Conservation (phyloP, 306 rosid genomes). For the Psophocarpus tetragonolobus region DNA sequence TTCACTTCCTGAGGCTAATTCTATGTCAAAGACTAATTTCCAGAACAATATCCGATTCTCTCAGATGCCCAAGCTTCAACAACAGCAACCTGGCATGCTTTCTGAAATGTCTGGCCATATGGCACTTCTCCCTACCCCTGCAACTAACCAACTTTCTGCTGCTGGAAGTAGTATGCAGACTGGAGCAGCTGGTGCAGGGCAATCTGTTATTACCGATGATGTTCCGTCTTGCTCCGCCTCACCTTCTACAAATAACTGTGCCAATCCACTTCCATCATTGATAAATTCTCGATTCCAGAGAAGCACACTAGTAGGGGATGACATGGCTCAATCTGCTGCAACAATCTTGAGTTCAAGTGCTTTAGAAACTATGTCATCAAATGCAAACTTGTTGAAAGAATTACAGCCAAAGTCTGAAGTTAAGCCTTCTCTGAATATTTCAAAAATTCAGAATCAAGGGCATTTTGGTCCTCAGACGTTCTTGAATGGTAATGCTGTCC, state of each 20-base stretch:
- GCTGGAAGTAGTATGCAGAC: slow-evolving; percentile 51
- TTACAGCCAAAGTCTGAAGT: slow-evolving; percentile 67
- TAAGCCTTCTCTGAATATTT: slow-evolving; percentile 69
- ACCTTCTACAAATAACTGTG: slow-evolving; percentile 86
- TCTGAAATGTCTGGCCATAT: slow-evolving; percentile 57
- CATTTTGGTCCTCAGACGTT: slow-evolving; percentile 55
- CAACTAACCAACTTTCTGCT: slow-evolving; percentile 55
- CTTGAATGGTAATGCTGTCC: slow-evolving; percentile 51
- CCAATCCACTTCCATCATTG: slow-evolving; percentile 53
- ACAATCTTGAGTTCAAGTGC: slow-evolving; percentile 57
- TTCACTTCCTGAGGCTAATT: slow-evolving; percentile 51
- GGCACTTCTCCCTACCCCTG: slow-evolving; percentile 48
- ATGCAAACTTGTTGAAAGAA: slow-evolving; percentile 58
- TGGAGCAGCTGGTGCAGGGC: slow-evolving; percentile 67
- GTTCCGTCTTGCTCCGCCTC: slow-evolving; percentile 93
- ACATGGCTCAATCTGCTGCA: slow-evolving; percentile 79
- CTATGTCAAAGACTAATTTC: slow-evolving; percentile 44
- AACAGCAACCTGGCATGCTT: slow-evolving; percentile 55
- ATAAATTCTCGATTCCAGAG: slow-evolving; percentile 52
- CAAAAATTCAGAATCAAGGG: slow-evolving; percentile 71
- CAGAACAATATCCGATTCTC: slow-evolving; percentile 52
- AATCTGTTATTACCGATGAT: slow-evolving; percentile 79
- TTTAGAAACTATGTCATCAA: slow-evolving; percentile 63
- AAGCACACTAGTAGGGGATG: slow-evolving; percentile 55
- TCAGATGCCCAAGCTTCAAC: slow-evolving; percentile 72